Conservation (phyloP, 768 basidiomycete species). For the Pleurotus citrinopileatus region DNA sequence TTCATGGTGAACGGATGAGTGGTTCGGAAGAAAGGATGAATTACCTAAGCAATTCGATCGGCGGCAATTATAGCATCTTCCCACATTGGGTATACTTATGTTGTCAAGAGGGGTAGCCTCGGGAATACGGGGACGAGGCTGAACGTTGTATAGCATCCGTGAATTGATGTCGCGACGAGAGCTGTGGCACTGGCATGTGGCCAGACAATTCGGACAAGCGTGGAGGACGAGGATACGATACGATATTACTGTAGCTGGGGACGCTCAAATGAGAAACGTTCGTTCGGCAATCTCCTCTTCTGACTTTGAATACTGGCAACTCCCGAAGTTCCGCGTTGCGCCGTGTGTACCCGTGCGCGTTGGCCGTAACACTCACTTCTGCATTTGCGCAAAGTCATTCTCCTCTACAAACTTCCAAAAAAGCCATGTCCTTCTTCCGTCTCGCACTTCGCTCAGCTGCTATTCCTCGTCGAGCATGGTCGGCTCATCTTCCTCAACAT, state of each 20-base stretch:
- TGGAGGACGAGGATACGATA: too few relatives aligned
- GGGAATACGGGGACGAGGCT: not conserved
- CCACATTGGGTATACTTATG: too few relatives aligned
- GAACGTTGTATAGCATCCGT: not conserved
- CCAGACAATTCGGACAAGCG: too few relatives aligned
- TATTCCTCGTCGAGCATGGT: conserved; percentile 40
- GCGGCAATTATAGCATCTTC: not conserved
- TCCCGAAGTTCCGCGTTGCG: conserved; percentile 7
- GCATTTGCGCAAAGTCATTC: not conserved
- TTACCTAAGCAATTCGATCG: not conserved
- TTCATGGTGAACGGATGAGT: conserved; percentile 63
- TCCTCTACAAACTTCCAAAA: not conserved
- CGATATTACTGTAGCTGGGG: too few relatives aligned
- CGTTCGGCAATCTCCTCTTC: conserved; percentile 5
- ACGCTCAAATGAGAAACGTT: too few relatives aligned
- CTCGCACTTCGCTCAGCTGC: conserved; percentile 42
- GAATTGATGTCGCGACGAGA: too few relatives aligned
- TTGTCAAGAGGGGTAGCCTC: too few relatives aligned
- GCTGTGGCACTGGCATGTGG: too few relatives aligned
- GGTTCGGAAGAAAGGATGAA: conserved; percentile 17
- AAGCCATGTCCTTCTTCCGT: conserved; percentile 54
- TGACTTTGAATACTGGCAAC: conserved; percentile 1
- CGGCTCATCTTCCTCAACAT: conserved; percentile 28
- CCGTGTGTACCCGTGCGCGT: not conserved
- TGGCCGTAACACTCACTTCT: not conserved